Percentiles rank a stretch among this genome's conserved stretches.
Conservation (phyloP, 805 yeast species). For the Saccharomycopsis lassenensis region DNA sequence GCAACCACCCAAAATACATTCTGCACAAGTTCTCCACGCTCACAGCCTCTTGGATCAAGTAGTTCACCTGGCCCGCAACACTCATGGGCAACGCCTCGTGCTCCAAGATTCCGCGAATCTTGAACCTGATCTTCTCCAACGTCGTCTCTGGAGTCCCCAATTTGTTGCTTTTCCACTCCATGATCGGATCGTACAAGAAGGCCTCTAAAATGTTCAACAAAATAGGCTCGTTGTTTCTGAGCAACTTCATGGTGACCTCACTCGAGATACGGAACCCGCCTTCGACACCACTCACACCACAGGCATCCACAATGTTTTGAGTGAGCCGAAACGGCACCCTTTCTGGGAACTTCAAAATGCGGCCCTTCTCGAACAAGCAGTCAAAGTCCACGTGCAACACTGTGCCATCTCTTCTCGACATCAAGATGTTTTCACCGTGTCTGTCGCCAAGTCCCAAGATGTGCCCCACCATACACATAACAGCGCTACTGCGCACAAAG, state of each 20-base stretch:
- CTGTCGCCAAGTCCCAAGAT: slow-evolving; percentile 92
- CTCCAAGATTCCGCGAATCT: slow-evolving; percentile 73
- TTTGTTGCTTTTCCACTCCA: slow-evolving; percentile 49
- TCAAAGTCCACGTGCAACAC: slow-evolving; percentile 94
- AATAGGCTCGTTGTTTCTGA: slow-evolving; percentile 71
- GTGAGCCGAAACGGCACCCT: slow-evolving; percentile 91
- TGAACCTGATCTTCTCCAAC: slow-evolving; percentile 59
- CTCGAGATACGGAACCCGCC: slow-evolving; percentile 81
- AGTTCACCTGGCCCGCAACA: slow-evolving; percentile 87
- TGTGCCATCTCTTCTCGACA: slow-evolving; percentile 64
- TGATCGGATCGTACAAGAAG: slow-evolving; percentile 82
- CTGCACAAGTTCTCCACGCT: slow-evolving; percentile 58
- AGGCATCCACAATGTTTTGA: slow-evolving; percentile 76
- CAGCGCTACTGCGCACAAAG: slow-evolving; percentile 76
- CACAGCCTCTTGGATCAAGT: slow-evolving; percentile 72
- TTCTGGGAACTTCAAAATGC: slow-evolving; percentile 73
- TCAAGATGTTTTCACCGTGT: slow-evolving; percentile 83
- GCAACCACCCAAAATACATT: slow-evolving; percentile 94
- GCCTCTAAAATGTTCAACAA: slow-evolving; percentile 88
- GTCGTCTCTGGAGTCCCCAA: slow-evolving; percentile 50
- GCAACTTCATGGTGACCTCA: slow-evolving; percentile 66
- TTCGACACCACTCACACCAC: slow-evolving; percentile 78
- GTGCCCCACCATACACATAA: slow-evolving; percentile 96
- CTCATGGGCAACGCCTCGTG: slow-evolving; percentile 70
- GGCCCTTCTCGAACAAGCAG: slow-evolving; percentile 80